Conservation (phyloP, 768 basidiomycete genomes). For the Rhizopogon sp. region DNA sequence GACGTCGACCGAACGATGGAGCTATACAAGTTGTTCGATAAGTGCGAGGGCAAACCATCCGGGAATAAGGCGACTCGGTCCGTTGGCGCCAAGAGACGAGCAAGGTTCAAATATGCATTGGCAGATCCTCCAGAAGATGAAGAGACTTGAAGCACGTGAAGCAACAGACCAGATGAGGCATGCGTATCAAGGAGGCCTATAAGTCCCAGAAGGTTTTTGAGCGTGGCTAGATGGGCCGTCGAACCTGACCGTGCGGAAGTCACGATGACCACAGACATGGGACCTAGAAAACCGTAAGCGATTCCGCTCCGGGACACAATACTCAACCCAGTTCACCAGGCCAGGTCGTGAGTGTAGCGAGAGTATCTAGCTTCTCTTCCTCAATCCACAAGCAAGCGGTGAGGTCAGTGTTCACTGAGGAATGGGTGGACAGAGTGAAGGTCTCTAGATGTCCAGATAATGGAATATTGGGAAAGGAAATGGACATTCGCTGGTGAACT, state of each 20-base stretch:
- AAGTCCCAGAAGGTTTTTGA: constrained; percentile 14
- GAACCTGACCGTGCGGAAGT: constrained; percentile 29
- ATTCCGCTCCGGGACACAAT: background rate
- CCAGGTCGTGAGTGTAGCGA: constrained; percentile 38
- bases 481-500: constrained; percentile 28
- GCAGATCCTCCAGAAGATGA: constrained; percentile 33
- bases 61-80: constrained; percentile 48
- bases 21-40: constrained; percentile 12
- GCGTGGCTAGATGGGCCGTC: constrained; percentile 10
- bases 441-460: constrained; percentile 28
- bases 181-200: constrained; percentile 5
- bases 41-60: constrained; percentile 30
- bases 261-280: constrained; percentile 45
- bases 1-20: constrained; percentile 5
- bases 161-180: constrained; percentile 22
- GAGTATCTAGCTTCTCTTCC: constrained; percentile 29
- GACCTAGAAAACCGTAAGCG: constrained; percentile 26
- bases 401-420: constrained; percentile 11
- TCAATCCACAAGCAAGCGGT: constrained; percentile 50
- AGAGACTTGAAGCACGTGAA: constrained; percentile 45
- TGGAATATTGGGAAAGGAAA: constrained; percentile 27
- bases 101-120: constrained; percentile 58
- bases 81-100: constrained; percentile 53
- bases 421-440: constrained; percentile 26
- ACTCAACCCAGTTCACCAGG: constrained; percentile 27